A percentile compares a stretch with the other conserved stretches of the same genome.
phyloP scores from a whole-genome alignment of 2,329 filamentous ascomycete species.

The Penicillium verrucosum region DNA sequence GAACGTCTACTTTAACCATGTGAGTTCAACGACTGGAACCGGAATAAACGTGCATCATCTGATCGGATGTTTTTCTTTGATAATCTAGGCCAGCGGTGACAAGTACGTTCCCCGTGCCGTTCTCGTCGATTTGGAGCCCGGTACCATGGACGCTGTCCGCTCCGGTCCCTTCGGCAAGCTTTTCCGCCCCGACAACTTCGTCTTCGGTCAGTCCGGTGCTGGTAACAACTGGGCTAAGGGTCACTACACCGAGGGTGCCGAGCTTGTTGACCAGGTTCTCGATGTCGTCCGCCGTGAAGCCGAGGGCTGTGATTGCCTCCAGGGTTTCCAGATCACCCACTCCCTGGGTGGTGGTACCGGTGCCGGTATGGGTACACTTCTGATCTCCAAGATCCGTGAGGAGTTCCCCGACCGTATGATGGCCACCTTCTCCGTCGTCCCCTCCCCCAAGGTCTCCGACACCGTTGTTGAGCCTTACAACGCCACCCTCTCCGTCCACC shows the following conservation, averaged over 20 bases:
- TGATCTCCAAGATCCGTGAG: constrained; percentile 99
- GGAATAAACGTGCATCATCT: background rate
- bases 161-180: constrained; percentile 97
- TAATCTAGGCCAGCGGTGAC: constrained; percentile 78
- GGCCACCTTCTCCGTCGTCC: constrained; percentile 98
- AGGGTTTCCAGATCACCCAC: constrained; percentile 99
- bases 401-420: constrained; percentile 99
- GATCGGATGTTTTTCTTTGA: background rate
- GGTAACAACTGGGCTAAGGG: constrained; percentile 99
- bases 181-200: constrained; percentile 99
- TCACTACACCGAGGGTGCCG: constrained; percentile 99
- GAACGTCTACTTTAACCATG: constrained; percentile 99
- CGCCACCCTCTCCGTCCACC: constrained; percentile 96
- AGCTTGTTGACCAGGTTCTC: constrained; percentile 96
- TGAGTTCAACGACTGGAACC: constrained; percentile 37
- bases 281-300: constrained; percentile 98
- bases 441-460: constrained; percentile 98
- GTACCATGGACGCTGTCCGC: constrained; percentile 99
- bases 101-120: constrained; percentile 99
- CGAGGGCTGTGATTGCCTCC: constrained; percentile 98
- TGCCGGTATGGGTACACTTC: constrained; percentile 99
- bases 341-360: constrained; percentile 99
- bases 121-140: constrained; percentile 98
- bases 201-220: constrained; percentile 98
- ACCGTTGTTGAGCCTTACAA: constrained; percentile 99